Evolutionary conservation across 495 filamentous ascomycete genomes (phyloP), one percentile per base, ranked within the genome.

Genomic region (Penicillium ochrochloron): DNA sequence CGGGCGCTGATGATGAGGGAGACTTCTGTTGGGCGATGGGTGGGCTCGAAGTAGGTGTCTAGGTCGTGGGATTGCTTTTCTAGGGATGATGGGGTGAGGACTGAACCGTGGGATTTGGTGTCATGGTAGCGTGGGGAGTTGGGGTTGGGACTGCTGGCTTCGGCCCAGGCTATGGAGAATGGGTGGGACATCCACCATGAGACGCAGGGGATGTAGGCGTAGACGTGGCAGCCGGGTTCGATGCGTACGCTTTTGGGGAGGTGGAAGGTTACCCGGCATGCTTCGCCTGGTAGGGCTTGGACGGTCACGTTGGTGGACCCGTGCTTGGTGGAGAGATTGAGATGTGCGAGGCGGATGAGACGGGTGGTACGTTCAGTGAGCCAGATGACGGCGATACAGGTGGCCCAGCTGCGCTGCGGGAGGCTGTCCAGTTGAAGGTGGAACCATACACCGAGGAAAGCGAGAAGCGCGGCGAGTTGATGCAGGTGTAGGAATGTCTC

Each of bases 401-500:
- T 76, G 39, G 90, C 70, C 81, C 89, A 92, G 46, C 75, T 80
- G 57, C 87, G 77, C 66, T 91, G 87, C 0, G 84, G 82, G 1
- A 93, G 79, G 6, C 77, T 66, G 63, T 85, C 86, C 11, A 89
- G 66, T n/a, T 84, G 70, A 21, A 93, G 76, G 70, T 96, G 92
- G 60, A 87, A 76, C 70, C 85, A 93, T 46, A 96, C 75, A 31
- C 88, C 89, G 52, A 89, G 71, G 66, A 94, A 80, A 5, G 88
- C 82, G 21, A 88, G 58, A 44, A 88, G 75, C 34, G 88, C 90
- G 27, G 87, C 84, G 8, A 86, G 70, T 60, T 95, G 93, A 72
- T 97, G 93, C 23, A 92, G 66, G 59, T 91, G 76, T 63, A 96
- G 85, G 80, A 97, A 97, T 0, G 84, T 88, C 74, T 96, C 93